Percentiles rank a stretch among this genome's conserved stretches.
Conservation (phyloP, 2,329 filamentous ascomycete genomes). For the Canariomyces notabilis region DNA sequence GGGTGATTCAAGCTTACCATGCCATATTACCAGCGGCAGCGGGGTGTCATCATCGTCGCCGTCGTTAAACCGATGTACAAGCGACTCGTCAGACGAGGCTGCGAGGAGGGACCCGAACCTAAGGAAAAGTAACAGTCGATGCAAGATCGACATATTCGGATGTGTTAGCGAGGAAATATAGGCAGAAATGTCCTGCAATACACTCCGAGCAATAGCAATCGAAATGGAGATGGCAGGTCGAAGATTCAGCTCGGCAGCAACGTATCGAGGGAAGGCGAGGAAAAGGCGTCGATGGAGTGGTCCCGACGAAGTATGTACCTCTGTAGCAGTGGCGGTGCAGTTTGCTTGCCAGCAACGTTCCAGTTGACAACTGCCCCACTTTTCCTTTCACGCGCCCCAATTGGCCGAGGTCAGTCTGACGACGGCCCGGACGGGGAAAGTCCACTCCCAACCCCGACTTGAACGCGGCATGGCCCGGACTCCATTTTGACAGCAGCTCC, state of each 20-base stretch:
- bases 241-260: constrained; percentile 1
- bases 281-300: too few relatives aligned
- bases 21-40: constrained; percentile 90
- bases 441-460: too few relatives aligned
- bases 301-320: too few relatives aligned
- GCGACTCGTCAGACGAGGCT: constrained; percentile 30
- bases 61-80: constrained; percentile 20
- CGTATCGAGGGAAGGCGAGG: not conserved
- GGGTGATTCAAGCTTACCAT: constrained; percentile 50
- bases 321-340: too few relatives aligned
- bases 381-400: too few relatives aligned
- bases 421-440: too few relatives aligned
- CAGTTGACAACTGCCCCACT: too few relatives aligned
- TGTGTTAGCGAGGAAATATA: not conserved
- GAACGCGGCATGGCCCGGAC: too few relatives aligned
- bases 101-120: constrained; percentile 31
- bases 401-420: too few relatives aligned
- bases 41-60: constrained; percentile 56
- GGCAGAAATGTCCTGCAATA: not conserved
- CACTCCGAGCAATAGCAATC: too few relatives aligned
- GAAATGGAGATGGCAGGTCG: not conserved
- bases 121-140: constrained; percentile 26
- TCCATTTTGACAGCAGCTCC: too few relatives aligned
- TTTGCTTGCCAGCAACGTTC: too few relatives aligned
- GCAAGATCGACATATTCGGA: constrained; percentile 26